Percentiles rank a stretch among this genome's conserved stretches.
These are phyloP conservation scores for Panicum virgatum DNA, from an alignment of 202 grass and related monocot species.

Conservation along the genomic window DNA sequence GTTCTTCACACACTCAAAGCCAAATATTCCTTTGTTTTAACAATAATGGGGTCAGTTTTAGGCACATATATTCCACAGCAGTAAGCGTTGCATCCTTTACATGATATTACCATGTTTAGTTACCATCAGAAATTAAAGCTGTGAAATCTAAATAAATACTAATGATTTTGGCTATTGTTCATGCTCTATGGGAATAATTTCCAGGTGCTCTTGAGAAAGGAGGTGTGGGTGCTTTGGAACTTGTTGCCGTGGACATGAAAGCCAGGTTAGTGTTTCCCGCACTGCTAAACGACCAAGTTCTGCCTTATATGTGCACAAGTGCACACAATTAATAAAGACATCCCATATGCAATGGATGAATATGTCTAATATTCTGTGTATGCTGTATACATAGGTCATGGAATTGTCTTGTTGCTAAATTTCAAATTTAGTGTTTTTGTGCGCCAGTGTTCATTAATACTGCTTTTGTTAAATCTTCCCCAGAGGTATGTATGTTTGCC, in stretches of 20 bases:
- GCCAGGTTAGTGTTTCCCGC: conserved; percentile 58
- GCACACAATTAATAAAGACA: conserved; percentile 18
- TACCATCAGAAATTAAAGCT: not conserved
- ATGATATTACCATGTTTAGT: conserved; percentile 4
- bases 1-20: not conserved
- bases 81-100: not conserved
- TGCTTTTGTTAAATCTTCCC: conserved; percentile 34
- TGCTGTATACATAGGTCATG: not conserved
- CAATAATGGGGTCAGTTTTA: not conserved
- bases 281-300: conserved; percentile 9
- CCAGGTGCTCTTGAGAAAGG: conserved; percentile 93
- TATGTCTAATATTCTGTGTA: not conserved
- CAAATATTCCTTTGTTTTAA: not conserved
- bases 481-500: conserved; percentile 99
- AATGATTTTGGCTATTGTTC: not conserved
- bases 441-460: conserved; percentile 27
- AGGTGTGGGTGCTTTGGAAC: conserved; percentile 96
- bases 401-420: conserved; percentile 14
- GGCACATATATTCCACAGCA: not conserved
- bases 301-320: conserved; percentile 7
- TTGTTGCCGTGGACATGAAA: conserved; percentile 99
- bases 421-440: conserved; percentile 2
- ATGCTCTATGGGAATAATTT: not conserved
- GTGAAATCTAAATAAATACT: not conserved
- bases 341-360: not conserved